Evolutionary conservation across 2,329 filamentous ascomycete species (phyloP), one percentile per base, ranked within the genome.

Genomic region (Truncatella angustata): DNA sequence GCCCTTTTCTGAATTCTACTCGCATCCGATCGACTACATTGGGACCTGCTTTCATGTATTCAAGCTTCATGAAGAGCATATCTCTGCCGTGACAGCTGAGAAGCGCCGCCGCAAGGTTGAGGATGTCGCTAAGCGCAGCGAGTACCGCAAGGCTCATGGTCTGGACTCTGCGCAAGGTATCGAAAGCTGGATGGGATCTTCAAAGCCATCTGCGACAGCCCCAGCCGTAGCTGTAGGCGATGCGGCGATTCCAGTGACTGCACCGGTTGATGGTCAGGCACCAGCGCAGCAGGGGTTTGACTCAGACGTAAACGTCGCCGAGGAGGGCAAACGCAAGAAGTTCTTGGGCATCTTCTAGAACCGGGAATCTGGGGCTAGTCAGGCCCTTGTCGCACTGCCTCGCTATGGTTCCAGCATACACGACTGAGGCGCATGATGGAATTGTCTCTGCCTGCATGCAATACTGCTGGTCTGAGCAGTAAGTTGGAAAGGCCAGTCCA

Each of bases 141-240:
- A 89, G 70, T 99, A 91, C 72, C 85, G 92, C 63, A 86, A 90
- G 71, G 90, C 88, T 55, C 91, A 96, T 75, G 91, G 91, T 9
- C 70, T 96, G 64, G 87, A 91, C 68, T 52, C 63, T 42, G 57
- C 58, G 10, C 54, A 50, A 9, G 60, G 64, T 6, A 54, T 64
- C 44, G 62, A 59, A 50, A 58, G 58, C 28, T 50, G 39, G 49
- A 53, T 28, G 3, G 50, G 39, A 11, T 21, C 24, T 9, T 21
- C 26, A 5, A 28, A 35, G 10, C 10, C 37, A 23, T 46, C 34
- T 42, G 24, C 47, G 6, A n/a, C 18, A 10, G 18, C 16, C 16
- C 24, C 44, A 12, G 30, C 68, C 37, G 48, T 45, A 36, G 68
- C 68, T 56, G 66, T 62, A 42, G 65, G 67, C 36, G 49, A 60